Conservation (phyloP, 768 basidiomycete genomes). For the Boletus huronensis region DNA sequence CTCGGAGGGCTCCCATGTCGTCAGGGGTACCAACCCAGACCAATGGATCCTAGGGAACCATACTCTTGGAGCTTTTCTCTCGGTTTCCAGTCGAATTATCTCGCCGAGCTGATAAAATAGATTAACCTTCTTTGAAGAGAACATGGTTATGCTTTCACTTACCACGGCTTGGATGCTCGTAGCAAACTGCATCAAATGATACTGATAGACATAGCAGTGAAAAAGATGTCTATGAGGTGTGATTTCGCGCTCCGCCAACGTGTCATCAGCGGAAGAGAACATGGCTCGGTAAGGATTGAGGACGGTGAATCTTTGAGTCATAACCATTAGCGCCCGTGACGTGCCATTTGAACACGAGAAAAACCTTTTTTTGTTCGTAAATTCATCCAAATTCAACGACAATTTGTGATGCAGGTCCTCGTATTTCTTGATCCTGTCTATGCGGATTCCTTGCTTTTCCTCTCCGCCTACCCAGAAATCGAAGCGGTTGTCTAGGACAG, state of each 20-base stretch:
- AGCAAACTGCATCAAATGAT: constrained; percentile 42
- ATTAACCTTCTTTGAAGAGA: neutral
- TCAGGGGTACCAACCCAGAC: constrained; percentile 39
- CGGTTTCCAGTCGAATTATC: constrained; percentile 52
- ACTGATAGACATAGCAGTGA: constrained; percentile 71
- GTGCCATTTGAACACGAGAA: constrained; percentile 1
- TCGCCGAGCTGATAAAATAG: constrained; percentile 47
- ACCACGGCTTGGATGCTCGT: constrained; percentile 34
- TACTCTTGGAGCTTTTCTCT: constrained; percentile 38
- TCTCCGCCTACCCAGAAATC: constrained; percentile 35
- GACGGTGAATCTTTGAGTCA: constrained; percentile 40
- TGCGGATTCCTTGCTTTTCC: constrained; percentile 30
- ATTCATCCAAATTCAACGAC: constrained; percentile 38
- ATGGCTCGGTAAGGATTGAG: constrained; percentile 59
- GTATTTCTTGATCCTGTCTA: constrained; percentile 37
- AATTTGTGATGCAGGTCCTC: constrained; percentile 38
- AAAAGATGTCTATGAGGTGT: constrained; percentile 71
- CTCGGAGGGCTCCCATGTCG: constrained; percentile 45
- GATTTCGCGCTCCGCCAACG: constrained; percentile 33
- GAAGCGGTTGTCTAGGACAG: constrained; percentile 35
- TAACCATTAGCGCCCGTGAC: neutral
- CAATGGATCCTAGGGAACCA: constrained; percentile 52
- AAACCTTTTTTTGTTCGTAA: constrained; percentile 51
- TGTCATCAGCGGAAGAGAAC: constrained; percentile 39
- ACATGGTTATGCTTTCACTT: constrained; percentile 4